Evolutionary conservation across 345 rosid genomes (phyloP), one percentile per base, ranked within the genome.

Genomic region (Xanthoceras sorbifolium): DNA sequence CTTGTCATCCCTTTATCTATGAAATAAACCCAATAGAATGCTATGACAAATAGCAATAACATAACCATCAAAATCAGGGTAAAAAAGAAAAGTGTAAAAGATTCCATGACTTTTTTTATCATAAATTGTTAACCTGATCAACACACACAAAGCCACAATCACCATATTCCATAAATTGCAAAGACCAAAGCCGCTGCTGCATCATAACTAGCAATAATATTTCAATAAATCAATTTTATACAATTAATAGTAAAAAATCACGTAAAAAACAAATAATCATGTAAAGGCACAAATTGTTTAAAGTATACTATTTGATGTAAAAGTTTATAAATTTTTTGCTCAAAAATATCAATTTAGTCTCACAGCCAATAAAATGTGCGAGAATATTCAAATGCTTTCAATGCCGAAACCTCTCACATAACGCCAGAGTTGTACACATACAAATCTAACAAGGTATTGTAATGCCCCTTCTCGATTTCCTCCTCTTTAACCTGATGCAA

Each of bases 391-490:
- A 5, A 29, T 10, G 67, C 40, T 32, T 12, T 29, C 67, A 40
- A 64, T 70, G 28, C 26, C 11, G 5, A n/a, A 79, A 67, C 59
- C 42, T 61, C 69, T 81, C 66, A 79, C 62, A 78, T 31, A 38
- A 70, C 9, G 80, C 90, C 91, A 64, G 88, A 87, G 76, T 86
- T 87, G 83, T 89, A 94, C 59, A 93, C 94, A 78, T 93, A 77
- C 75, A 93, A 80, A 52, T 62, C 92, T 71, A 93, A 31, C 86
- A 92, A 83, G 34, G 89, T 75, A 69, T 86, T 93, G 83, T 92
- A 95, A 64, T 92, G 86, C 6, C 98, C 99, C 74, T 82, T 89
- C 85, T 89, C 92, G 20, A 95, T 90, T 77, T 95, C 97, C 82
- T 87, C 90, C 54, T 89, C 96, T 11, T 90, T 85, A 78, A 90